These are phyloP conservation scores for Alloascoidea hylecoeti DNA, from an alignment of 805 yeast genomes.

Conservation along the genomic window DNA sequence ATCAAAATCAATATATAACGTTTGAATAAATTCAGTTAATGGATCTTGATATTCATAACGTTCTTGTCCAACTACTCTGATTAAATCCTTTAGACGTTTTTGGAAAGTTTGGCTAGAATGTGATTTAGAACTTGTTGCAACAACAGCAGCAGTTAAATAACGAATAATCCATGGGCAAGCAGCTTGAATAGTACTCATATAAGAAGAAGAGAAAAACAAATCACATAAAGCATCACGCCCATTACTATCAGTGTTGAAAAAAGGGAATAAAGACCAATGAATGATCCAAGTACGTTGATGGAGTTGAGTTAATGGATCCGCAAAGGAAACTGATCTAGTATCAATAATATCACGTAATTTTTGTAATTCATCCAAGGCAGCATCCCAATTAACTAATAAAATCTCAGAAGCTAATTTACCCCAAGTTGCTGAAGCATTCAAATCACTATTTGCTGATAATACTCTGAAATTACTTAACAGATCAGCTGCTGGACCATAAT, in stretches of 20 bases:
- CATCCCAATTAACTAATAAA: constrained; percentile 34
- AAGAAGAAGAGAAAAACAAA: constrained; percentile 41
- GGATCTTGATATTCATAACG: constrained; percentile 55
- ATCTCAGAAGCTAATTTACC: constrained; percentile 54
- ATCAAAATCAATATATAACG: constrained; percentile 43
- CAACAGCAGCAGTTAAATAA: constrained; percentile 49
- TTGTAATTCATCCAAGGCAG: constrained; percentile 36
- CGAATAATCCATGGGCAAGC: constrained; percentile 61
- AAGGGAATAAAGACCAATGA: constrained; percentile 57
- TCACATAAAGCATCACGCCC: constrained; percentile 43
- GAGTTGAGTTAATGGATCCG: constrained; percentile 41
- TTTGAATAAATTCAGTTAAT: constrained; percentile 38
- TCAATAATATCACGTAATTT: constrained; percentile 46
- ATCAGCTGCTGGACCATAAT: constrained; percentile 45
- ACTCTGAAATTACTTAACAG: constrained; percentile 41
- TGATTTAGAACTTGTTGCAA: constrained; percentile 20
- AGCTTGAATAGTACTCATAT: constrained; percentile 54
- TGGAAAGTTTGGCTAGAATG: constrained; percentile 23
- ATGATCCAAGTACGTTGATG: constrained; percentile 55
- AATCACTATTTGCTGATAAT: constrained; percentile 34
- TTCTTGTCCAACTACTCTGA: constrained; percentile 45
- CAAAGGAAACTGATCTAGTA: constrained; percentile 28
- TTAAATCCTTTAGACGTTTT: constrained; percentile 42
- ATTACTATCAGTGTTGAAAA: constrained; percentile 30
- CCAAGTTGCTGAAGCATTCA: constrained; percentile 47